These are phyloP conservation scores for Rhodofomes roseus DNA, from an alignment of 1,284 basidiomycete genomes.

Conservation along the genomic window DNA sequence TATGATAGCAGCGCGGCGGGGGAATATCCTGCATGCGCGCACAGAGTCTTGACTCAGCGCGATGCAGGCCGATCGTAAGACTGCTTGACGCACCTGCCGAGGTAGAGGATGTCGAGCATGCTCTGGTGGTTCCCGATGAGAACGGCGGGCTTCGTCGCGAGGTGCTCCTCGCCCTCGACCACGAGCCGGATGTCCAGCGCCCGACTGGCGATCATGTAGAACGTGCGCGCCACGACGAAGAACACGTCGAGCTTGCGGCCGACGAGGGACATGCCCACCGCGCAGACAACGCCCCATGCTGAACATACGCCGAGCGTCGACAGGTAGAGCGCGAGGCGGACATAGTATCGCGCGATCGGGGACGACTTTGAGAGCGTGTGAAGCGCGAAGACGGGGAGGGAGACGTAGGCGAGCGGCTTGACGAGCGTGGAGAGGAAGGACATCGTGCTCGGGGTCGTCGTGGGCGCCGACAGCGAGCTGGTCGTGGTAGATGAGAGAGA, in stretches of 20 bases:
- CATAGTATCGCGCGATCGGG: slow-evolving; percentile 65
- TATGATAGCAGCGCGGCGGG: slow-evolving; percentile 83
- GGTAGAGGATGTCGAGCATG: slow-evolving; percentile 82
- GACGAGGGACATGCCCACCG: slow-evolving; percentile 64
- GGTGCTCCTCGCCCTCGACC: slow-evolving; percentile 85
- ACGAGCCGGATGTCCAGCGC: slow-evolving; percentile 70
- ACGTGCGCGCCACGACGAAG: slow-evolving; percentile 80
- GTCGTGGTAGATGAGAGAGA: slow-evolving; percentile 2
- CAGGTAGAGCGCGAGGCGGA: slow-evolving; percentile 72
- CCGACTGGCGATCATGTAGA: slow-evolving; percentile 72
- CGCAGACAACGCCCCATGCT: slow-evolving; percentile 72
- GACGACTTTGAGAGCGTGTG: slow-evolving; percentile 54
- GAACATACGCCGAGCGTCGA: slow-evolving; percentile 73
- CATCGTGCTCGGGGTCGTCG: slow-evolving; percentile 37
- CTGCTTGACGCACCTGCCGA: slow-evolving; percentile 63
- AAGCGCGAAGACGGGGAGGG: slow-evolving; percentile 61
- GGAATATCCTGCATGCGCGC: slow-evolving; percentile 68
- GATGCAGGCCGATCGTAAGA: neutral
- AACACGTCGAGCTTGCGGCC: slow-evolving; percentile 85
- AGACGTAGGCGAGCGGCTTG: slow-evolving; percentile 71
- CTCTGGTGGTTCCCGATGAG: slow-evolving; percentile 94
- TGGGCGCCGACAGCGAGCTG: neutral
- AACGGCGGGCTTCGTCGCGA: slow-evolving; percentile 67
- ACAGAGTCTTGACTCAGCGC: neutral
- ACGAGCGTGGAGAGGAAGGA: slow-evolving; percentile 54